phyloP scores from a whole-genome alignment of 2,329 filamentous ascomycete species.

The Alternaria atra region DNA sequence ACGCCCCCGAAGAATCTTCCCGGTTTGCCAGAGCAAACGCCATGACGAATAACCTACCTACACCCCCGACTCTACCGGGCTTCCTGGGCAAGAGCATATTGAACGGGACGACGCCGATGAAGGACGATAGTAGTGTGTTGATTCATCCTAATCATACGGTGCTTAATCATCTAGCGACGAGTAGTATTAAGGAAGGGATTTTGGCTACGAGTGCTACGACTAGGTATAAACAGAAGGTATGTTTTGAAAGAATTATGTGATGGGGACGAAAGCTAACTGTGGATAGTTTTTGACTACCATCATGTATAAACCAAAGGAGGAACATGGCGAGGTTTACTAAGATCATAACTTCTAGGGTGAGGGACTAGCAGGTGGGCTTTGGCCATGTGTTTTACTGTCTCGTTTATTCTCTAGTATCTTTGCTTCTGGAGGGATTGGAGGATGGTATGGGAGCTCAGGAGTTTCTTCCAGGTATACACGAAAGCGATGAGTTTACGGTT shows the following conservation, averaged over 20 bases:
- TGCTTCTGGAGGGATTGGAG: too few relatives aligned
- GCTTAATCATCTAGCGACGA: conserved; percentile 94
- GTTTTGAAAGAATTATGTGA: conserved; percentile 24
- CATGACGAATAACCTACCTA: conserved; percentile 80
- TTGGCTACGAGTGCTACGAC: conserved; percentile 95
- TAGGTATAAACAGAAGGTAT: conserved; percentile 93
- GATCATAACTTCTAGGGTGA: not conserved
- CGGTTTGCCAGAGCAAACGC: conserved; percentile 77
- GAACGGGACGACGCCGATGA: conserved; percentile 89
- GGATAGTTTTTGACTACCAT: conserved; percentile 93
- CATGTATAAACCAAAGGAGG: conserved; percentile 87
- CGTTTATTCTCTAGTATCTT: too few relatives aligned
- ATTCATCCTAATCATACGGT: conserved; percentile 98
- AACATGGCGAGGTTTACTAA: conserved; percentile 24
- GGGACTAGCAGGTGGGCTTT: too few relatives aligned
- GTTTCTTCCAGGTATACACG: too few relatives aligned
- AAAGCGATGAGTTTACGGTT: too few relatives aligned
- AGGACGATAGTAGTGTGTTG: conserved; percentile 96
- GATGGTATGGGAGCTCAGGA: too few relatives aligned
- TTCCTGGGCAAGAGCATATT: conserved; percentile 95
- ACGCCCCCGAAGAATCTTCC: conserved; percentile 80
- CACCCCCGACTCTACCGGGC: conserved; percentile 84
- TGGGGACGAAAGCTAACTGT: conserved; percentile 18
- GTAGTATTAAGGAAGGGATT: conserved; percentile 96
- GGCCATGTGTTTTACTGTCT: too few relatives aligned